Evolutionary conservation across 2,329 filamentous ascomycete genomes (phyloP), one percentile per base, ranked within the genome.

Genomic region (Fusarium sp.): DNA sequence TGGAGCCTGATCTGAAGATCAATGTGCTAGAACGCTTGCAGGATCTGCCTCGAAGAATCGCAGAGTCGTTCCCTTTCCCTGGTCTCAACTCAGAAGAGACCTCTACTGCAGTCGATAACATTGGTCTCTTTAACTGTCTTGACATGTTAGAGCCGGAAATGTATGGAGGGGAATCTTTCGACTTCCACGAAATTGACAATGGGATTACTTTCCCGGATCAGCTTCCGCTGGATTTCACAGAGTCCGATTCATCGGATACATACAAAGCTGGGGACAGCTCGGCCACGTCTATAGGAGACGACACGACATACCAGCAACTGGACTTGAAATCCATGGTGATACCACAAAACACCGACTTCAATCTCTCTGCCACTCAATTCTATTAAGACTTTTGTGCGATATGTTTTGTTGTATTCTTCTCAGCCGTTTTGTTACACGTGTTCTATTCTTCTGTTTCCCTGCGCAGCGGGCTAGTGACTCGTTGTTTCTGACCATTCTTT

Each of bases 51-150:
- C 58, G 47, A 1, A 45, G 45, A 8, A 36, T 70, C 6, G 54
- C 47, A 4, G 52, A 64, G 1, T 18, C 34, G 11, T 2, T 70
- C 6, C 63, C 63, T 26, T 50, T 70, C 13, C 67, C 63, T 6
- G 63, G 50, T 8, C 54, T 68, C 2, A 57, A 49, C 13, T 44
- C 67, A 16, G 67, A 70, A 9, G 67, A 70, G 26, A 68, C 62
- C 1, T 67, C 62, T 3, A 46, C 37, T 3, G 50, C 49, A 40
- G 47, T 52, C 4, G 67, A 57, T 6, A 20, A 36, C 2, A 11
- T 57, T 5, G 58, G 36, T 2, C 6, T 67, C 9, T 56, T 64
- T 20, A 41, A 53, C 15, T 47, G 31, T n/a, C 28, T 70, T 6
- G 42, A 53, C 15, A 30, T 30, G 6, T 37, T 70, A 13, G 33